Percentiles rank a stretch among this genome's conserved stretches.
phyloP scores from a whole-genome alignment of 1,284 basidiomycete species.

The Singerocomus inundabilis region DNA sequence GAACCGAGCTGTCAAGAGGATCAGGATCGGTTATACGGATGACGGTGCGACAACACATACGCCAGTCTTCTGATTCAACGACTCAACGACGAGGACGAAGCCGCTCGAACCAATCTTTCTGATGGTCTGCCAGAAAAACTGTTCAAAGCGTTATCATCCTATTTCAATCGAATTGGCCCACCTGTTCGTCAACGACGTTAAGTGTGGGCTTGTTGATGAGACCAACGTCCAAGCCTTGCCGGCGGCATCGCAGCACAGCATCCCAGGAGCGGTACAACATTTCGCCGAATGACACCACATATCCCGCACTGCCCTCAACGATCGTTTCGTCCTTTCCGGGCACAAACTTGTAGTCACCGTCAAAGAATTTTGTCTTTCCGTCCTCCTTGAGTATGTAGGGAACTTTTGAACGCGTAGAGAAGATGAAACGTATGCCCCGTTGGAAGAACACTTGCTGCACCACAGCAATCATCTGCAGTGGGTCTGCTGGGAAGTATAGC shows the following conservation, averaged over 20 bases:
- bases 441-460: slow-evolving; percentile 79
- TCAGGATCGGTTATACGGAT: neutral
- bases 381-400: slow-evolving; percentile 82
- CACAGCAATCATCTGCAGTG: slow-evolving; percentile 76
- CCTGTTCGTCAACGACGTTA: slow-evolving; percentile 80
- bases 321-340: slow-evolving; percentile 82
- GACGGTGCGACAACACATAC: slow-evolving; percentile 40
- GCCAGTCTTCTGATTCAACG: slow-evolving; percentile 84
- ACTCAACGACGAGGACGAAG: slow-evolving; percentile 82
- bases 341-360: slow-evolving; percentile 69
- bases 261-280: slow-evolving; percentile 81
- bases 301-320: slow-evolving; percentile 66
- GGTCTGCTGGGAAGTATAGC: slow-evolving; percentile 85
- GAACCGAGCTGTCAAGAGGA: slow-evolving; percentile 58
- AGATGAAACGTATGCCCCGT: slow-evolving; percentile 76
- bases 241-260: slow-evolving; percentile 69
- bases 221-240: slow-evolving; percentile 74
- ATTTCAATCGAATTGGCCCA: slow-evolving; percentile 24
- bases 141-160: neutral
- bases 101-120: slow-evolving; percentile 67
- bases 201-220: slow-evolving; percentile 82
- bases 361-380: slow-evolving; percentile 65
- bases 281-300: slow-evolving; percentile 79
- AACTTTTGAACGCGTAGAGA: slow-evolving; percentile 84
- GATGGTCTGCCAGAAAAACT: slow-evolving; percentile 43